Evolutionary conservation across 805 yeast species (phyloP), one percentile per base, ranked within the genome.

Genomic region (Saccharomycopsis olivae): DNA sequence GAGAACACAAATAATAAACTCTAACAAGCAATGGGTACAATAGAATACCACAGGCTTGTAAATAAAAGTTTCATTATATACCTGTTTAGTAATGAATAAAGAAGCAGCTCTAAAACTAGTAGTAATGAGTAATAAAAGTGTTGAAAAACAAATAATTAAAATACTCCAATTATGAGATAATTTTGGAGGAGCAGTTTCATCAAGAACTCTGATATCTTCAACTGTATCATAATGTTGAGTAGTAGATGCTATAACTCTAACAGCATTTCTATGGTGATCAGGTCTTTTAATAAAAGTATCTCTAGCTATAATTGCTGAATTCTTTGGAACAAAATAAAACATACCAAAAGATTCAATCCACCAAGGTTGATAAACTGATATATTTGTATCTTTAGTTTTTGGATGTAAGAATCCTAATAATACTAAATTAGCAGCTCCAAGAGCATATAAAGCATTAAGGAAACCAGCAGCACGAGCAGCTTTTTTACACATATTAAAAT

Each of bases 281-380:
- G 69, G 70, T 52, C 73, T 54, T 39, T 58, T 56, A 58, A 64
- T 64, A 44, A 69, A 69, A 0, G 69, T 54, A 29, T 57, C 62
- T 47, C 62, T 72, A 11, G 77, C 79, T 35, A 60, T 56, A 40
- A 59, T 59, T 6, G 68, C 61, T 1, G 85, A 74, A 38, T 66
- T 65, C 43, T 66, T 68, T 46, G 65, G 64, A 11, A 77, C 78
- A 58, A 66, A 81, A 57, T 81, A 82, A 36, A 63, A 59, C 14
- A 77, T 67, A 18, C 60, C 52, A 49, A 80, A 78, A 4, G 74
- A 67, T 54, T 76, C 75, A 51, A 82, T 75, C 92, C 92, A 82
- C 70, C 78, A 77, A 28, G 94, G 85, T 53, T 75, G 83, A 54
- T 73, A 80, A 35, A 71, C 74, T 49, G 71, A 66, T 29, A 77